Conservation (phyloP, 176 grass and related monocot species). For the Cymbopogon citratus region DNA sequence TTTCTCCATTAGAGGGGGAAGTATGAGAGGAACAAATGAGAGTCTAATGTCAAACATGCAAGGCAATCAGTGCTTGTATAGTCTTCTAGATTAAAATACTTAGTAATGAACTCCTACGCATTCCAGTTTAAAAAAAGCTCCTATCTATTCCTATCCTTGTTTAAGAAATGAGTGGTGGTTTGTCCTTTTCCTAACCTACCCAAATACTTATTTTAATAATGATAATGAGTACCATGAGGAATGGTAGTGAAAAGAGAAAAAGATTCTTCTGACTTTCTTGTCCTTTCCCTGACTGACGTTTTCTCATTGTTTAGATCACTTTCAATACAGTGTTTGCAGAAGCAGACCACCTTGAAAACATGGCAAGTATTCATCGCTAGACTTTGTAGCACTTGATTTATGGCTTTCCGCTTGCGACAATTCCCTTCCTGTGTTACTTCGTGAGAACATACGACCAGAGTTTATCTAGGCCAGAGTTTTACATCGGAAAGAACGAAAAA, state of each 20-base stretch:
- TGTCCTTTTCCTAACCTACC: background rate
- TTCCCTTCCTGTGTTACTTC: background rate
- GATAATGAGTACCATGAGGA: no score
- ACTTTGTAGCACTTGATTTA: background rate
- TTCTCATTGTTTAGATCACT: background rate
- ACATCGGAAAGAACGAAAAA: background rate
- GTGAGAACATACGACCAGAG: no score
- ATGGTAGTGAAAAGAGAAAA: no score
- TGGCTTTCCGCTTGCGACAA: background rate
- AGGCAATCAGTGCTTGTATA: background rate
- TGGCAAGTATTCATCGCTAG: background rate
- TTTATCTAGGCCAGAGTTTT: no score
- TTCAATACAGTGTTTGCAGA: background rate
- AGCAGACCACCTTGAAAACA: background rate
- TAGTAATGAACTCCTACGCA: background rate
- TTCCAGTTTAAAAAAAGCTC: background rate
- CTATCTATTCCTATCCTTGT: background rate
- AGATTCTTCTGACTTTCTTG: no score
- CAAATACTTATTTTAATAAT: no score
- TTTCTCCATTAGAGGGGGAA: background rate
- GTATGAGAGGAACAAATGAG: background rate
- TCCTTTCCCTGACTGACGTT: background rate
- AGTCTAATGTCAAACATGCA: background rate
- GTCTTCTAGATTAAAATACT: background rate
- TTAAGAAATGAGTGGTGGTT: constrained; percentile 5